Evolutionary conservation across 768 basidiomycete species (phyloP), one percentile per base, ranked within the genome.

Genomic region (Russula lepida): DNA sequence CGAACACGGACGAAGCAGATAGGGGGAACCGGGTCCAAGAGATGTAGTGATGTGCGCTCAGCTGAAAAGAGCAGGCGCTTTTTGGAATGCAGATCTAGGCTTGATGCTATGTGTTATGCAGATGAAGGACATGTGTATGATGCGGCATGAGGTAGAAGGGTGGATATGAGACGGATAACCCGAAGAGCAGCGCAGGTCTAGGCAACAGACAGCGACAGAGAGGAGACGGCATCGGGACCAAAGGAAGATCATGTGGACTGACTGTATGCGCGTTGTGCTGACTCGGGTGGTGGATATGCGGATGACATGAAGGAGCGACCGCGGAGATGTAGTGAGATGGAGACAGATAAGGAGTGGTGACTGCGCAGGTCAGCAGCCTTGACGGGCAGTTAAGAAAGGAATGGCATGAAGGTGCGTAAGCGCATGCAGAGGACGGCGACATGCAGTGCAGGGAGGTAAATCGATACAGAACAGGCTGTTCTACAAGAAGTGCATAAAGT

Each of bases 31-130:
- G 62, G 52, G 56, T 43, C 46, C 43, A 63, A 63, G 62, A 57
- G 50, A 56, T 52, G 23, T 63, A 63, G 62, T 63, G 62, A 49
- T 63, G 62, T 63, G 62, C 62, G 62, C 62, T 49, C 47, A n/a
- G 52, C 51, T 15, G 57, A 23, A 21, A 35, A 30, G 19, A 19
- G 37, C 62, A 27, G 56, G 37, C 62, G 56, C 62, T 63, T 62
- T 63, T 63, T 53, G 62, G 35, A 53, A 35, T 63, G 61, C 56
- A 49, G 47, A 49, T 63, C 56, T 58, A 63, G 53, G 55, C 6
- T 47, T 54, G 30, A 47, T 63, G 35, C 51, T 63, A 58, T 63
- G 62, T 58, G 35, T 13, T 37, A 58, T 63, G 56, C 62, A 54
- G 56, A 52, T 63, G 28, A 58, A 46, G 51, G 37, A 54, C 19